Evolutionary conservation across 345 rosid species (phyloP).

Genomic region (Eucalyptus dawsonii): DNA sequence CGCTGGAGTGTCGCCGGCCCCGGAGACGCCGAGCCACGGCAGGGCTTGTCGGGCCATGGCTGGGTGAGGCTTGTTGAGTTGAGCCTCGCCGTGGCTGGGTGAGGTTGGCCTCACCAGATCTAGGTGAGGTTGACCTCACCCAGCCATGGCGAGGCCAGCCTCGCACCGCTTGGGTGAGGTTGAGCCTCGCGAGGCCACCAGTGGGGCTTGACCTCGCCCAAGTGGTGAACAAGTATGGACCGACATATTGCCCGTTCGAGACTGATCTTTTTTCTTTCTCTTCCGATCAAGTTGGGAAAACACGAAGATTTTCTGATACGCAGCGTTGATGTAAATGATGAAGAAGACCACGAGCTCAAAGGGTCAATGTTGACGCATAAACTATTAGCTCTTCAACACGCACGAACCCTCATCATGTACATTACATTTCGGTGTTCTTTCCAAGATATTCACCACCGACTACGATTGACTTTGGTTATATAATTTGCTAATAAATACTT

Average conservation of each 20-base stretch:
- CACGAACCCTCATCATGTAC: background rate
- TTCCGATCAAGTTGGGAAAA: background rate
- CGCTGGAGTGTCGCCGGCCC: accelerated
- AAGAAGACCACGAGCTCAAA: background rate
- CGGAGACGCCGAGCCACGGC: too few relatives aligned
- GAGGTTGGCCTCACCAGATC: too few relatives aligned
- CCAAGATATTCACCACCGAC: background rate
- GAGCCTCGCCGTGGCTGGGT: too few relatives aligned
- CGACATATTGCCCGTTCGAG: background rate
- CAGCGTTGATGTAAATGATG: background rate
- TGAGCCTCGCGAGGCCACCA: too few relatives aligned
- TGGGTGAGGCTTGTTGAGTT: too few relatives aligned
- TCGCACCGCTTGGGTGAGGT: too few relatives aligned
- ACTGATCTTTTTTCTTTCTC: background rate
- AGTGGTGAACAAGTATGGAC: background rate
- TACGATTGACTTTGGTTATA: background rate
- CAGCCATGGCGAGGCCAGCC: too few relatives aligned
- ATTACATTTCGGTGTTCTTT: background rate
- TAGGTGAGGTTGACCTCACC: too few relatives aligned
- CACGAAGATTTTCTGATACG: too few relatives aligned
- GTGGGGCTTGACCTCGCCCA: too few relatives aligned
- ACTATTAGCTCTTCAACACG: background rate
- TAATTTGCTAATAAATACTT: background rate
- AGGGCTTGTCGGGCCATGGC: too few relatives aligned
- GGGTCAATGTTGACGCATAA: background rate